Percentiles rank a stretch among this genome's conserved stretches.
Evolutionary conservation across 2,329 filamentous ascomycete genomes (phyloP).

Genomic region (Acrocalymma vagum): DNA sequence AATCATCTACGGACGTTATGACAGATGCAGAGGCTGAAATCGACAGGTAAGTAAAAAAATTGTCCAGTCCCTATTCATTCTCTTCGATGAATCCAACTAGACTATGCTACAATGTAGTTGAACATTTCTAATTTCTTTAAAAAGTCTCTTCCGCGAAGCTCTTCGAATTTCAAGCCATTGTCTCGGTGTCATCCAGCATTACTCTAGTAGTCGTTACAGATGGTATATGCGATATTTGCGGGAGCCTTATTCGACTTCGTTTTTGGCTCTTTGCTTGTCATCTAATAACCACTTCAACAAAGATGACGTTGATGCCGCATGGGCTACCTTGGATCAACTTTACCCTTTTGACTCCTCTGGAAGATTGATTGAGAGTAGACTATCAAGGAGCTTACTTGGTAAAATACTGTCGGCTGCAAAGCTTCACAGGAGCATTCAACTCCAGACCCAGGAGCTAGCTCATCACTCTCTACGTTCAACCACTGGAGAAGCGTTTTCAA

Average conservation of each 20-base stretch:
- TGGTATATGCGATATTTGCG: constrained; percentile 25
- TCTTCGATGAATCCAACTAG: too few relatives aligned
- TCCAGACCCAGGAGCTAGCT: too few relatives aligned
- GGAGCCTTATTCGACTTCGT: constrained; percentile 25
- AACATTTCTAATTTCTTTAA: not conserved
- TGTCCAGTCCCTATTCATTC: too few relatives aligned
- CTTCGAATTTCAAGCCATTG: constrained; percentile 16
- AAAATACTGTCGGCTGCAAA: constrained; percentile 17
- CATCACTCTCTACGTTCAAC: too few relatives aligned
- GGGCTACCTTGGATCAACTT: constrained; percentile 25
- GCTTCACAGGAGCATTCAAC: constrained; percentile 7
- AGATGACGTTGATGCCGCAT: constrained; percentile 15
- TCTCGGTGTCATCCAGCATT: constrained; percentile 20
- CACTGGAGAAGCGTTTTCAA: too few relatives aligned
- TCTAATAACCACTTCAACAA: constrained; percentile 13
- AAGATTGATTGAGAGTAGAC: constrained; percentile 11
- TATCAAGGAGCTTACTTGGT: constrained; percentile 16
- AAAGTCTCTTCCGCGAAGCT: constrained; percentile 27
- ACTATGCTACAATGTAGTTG: too few relatives aligned
- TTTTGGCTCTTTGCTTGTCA: constrained; percentile 19
- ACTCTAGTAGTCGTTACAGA: constrained; percentile 18
- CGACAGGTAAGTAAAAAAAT: too few relatives aligned
- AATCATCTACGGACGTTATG: too few relatives aligned
- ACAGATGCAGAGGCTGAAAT: too few relatives aligned
- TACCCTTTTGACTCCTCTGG: constrained; percentile 17